Evolutionary conservation across 176 grass and related monocot species (phyloP).

Genomic region (maize (Zea mays)): DNA sequence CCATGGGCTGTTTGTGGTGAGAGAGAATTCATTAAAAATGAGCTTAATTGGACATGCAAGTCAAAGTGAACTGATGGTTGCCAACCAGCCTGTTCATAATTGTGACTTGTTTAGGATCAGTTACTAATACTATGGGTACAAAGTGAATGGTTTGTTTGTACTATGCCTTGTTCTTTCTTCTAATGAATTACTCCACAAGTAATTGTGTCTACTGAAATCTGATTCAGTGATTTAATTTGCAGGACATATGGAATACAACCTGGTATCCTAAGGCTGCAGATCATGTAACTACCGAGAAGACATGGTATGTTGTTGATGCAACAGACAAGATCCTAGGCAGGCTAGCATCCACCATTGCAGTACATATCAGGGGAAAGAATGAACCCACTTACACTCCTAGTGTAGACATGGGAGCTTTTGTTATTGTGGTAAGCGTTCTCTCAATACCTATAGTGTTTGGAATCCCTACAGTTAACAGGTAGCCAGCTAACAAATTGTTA

Average conservation of each 20-base stretch:
- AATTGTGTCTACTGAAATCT: constrained; percentile 21
- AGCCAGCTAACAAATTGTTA: too few species aligned
- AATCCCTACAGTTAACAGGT: too few species aligned
- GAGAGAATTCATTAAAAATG: not conserved
- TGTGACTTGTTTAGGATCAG: not conserved
- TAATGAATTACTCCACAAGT: not conserved
- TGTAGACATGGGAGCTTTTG: constrained; percentile 98
- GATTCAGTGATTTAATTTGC: constrained; percentile 25
- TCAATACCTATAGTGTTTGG: not conserved
- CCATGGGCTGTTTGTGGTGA: not conserved
- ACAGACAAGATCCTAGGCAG: constrained; percentile 88
- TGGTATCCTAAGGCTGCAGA: constrained; percentile 97
- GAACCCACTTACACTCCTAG: constrained; percentile 91
- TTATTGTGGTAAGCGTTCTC: constrained; percentile 82
- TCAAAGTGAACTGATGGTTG: not conserved
- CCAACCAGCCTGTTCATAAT: not conserved
- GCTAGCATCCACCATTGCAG: constrained; percentile 88
- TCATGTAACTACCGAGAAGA: constrained; percentile 89
- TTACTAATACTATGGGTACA: not conserved
- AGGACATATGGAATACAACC: constrained; percentile 99
- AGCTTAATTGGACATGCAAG: not conserved
- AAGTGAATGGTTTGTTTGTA: not conserved
- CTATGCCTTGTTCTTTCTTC: constrained; percentile 2
- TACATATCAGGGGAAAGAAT: constrained; percentile 98
- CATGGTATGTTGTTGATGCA: constrained; percentile 98